Percentiles rank a stretch among this genome's conserved stretches.
phyloP scores from a whole-genome alignment of 441 rosid species.

The Erodium texanum region DNA sequence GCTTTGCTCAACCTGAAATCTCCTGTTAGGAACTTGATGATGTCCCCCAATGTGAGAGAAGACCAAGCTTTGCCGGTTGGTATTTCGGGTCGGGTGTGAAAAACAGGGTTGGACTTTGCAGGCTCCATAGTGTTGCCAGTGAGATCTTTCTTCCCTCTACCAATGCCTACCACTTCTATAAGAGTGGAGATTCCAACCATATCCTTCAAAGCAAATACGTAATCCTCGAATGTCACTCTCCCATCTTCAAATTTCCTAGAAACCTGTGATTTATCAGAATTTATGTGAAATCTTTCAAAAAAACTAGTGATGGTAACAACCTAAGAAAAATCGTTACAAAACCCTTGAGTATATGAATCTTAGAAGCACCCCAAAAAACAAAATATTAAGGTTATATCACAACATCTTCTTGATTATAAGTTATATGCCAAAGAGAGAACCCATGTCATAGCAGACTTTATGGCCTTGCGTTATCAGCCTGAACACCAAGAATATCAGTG shows the following conservation, averaged over 20 bases:
- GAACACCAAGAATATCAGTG: not conserved
- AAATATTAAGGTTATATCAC: not conserved
- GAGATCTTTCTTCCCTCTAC: constrained; percentile 73
- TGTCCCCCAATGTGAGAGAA: constrained; percentile 45
- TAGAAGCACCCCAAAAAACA: not conserved
- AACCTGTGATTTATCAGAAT: constrained; percentile 32
- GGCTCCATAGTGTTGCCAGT: constrained; percentile 51
- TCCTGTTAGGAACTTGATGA: constrained; percentile 56
- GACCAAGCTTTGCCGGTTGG: constrained; percentile 68
- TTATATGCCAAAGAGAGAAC: not conserved
- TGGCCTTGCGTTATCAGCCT: not conserved
- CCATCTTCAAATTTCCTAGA: constrained; percentile 50
- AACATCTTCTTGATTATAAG: not conserved
- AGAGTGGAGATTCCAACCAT: constrained; percentile 38
- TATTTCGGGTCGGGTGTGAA: constrained; percentile 35
- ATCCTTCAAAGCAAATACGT: constrained; percentile 44
- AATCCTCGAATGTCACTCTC: constrained; percentile 51
- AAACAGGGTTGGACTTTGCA: constrained; percentile 32
- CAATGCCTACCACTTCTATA: constrained; percentile 60
- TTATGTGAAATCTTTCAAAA: constrained; percentile 6
- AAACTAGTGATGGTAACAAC: not conserved
- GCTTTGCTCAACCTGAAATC: constrained; percentile 74
- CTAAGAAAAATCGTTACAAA: not conserved
- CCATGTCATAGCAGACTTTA: not conserved
- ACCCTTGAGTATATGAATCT: not conserved